Evolutionary conservation across 83 land plant genomes (phyloP), one percentile per base, ranked within the genome.

Genomic region (Picea abies): DNA sequence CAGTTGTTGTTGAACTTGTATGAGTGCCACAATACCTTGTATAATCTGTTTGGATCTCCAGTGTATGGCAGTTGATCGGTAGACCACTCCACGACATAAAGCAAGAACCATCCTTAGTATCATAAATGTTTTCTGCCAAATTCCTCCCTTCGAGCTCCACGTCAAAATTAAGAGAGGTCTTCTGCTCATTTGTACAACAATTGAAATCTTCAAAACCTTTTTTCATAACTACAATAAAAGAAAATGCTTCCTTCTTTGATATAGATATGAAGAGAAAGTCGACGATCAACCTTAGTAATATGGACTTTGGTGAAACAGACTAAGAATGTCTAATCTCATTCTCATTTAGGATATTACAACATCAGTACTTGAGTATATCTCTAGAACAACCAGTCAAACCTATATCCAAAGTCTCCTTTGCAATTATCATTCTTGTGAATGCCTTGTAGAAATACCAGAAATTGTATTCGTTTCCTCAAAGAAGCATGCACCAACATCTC

Each of bases 171-270:
- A 85, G n/a, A 72, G 90, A 83, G 25, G 88, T 94, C 64, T 98
- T 98, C 5, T 67, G 70, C 78, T 86, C 69, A 81, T 98, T 98
- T 83, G 93, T 92, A 79, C 77, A 85, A 85, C 92, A 96, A 58
- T 96, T 98, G 66, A 93, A 98, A 7, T 93, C 94, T 49, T 84
- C 80, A 81, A 94, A 90, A 20, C 98, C 99, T 81, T 85, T 87
- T 22, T 88, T 87, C 92, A 98, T 86, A 79, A 84, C 83, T 39
- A 71, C 72, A 16, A 91, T 86, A 85, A 98, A 96, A 44, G 66
- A 26, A 81, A 19, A 82, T 26, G 95, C 97, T 60, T 0, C 29
- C 29, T 0, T 29, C 0, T 29, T n/a, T n/a, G n/a, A n/a, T n/a
- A n/a, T n/a, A n/a, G n/a, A n/a, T n/a, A n/a, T n/a, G n/a, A n/a